Evolutionary conservation across 1,284 basidiomycete species (phyloP), one percentile per base, ranked within the genome.

Genomic region (Albatrellus sp.): DNA sequence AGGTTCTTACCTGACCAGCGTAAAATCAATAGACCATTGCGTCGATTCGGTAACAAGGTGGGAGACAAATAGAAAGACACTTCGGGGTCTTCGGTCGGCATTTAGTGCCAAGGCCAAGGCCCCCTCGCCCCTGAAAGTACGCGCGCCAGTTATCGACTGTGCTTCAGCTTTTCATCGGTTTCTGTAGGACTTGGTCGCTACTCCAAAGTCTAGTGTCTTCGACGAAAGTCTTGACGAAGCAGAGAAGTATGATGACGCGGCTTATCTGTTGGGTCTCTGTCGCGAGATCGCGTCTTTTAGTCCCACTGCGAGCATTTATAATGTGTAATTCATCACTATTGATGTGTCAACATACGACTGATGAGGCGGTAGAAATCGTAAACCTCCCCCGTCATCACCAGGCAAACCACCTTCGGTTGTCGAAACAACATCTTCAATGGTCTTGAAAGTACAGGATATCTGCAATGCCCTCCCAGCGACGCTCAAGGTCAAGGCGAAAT

Each of bases 111-210:
- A 28, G 32, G 9, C 17, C 29, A 12, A 41, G n/a, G n/a, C n/a
- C n/a, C n/a, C n/a, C n/a, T n/a, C n/a, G n/a, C n/a, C n/a, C 47
- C 16, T 37, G 47, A 35, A 37, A 30, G 31, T 48, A 46, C 36
- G 28, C 41, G 16, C 24, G 16, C 8, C 6, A 12, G 9, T n/a
- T 13, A 13, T 16, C 13, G 12, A 2, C 30, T 8, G 20, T 30
- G 28, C 13, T 10, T 36, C 46, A 46, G 37, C 44, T 8, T 45
- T 41, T 19, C 32, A 37, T 14, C 33, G 46, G 14, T 37, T 41
- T 36, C 12, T 24, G n/a, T 24, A 38, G 37, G 37, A 38, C 20
- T 11, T 38, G 6, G 14, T 3, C 19, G 5, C 6, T 38, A 12
- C n/a, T 12, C 12, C 37, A 14, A 5, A 38, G 37, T 4, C n/a